Evolutionary conservation across 306 rosid species (phyloP).

Genomic region (Calophaca sinica): DNA sequence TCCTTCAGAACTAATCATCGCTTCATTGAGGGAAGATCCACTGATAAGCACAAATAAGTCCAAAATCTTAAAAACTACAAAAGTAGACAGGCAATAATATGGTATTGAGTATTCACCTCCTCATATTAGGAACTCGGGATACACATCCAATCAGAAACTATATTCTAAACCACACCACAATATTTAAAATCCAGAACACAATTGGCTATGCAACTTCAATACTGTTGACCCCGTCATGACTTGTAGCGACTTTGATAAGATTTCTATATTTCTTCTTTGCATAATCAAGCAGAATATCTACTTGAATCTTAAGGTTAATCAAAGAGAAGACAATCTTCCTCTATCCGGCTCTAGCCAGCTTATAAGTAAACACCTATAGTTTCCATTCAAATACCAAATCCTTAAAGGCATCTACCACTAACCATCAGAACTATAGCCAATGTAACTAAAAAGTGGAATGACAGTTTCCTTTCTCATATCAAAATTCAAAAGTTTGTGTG

Average conservation of each 20-base stretch:
- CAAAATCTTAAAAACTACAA: background rate
- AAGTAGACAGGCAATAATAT: background rate
- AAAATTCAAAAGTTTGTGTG: background rate
- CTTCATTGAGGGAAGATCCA: background rate
- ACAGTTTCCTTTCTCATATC: slow-evolving; percentile 10
- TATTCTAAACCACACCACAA: slow-evolving; percentile 11
- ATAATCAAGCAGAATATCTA: background rate
- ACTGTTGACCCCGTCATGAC: background rate
- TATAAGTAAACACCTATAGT: slow-evolving; percentile 7
- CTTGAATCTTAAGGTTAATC: slow-evolving; percentile 11
- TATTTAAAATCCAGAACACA: slow-evolving; percentile 13
- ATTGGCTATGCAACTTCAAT: slow-evolving; percentile 8
- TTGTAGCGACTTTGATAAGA: background rate
- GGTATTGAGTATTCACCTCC: background rate
- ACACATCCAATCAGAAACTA: slow-evolving; percentile 10
- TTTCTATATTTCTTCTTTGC: slow-evolving; percentile 18
- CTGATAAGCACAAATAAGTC: slow-evolving; percentile 14
- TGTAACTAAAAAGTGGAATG: slow-evolving; percentile 16
- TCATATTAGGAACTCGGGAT: slow-evolving; percentile 2
- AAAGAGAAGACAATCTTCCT: background rate
- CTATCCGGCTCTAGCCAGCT: slow-evolving; percentile 1
- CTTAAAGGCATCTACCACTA: slow-evolving; percentile 15
- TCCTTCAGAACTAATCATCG: too few species aligned
- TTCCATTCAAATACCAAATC: slow-evolving; percentile 19
- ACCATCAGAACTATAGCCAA: slow-evolving; percentile 26